These are phyloP conservation scores for Panellus pusillus DNA, from an alignment of 768 basidiomycete genomes.

Conservation along the genomic window DNA sequence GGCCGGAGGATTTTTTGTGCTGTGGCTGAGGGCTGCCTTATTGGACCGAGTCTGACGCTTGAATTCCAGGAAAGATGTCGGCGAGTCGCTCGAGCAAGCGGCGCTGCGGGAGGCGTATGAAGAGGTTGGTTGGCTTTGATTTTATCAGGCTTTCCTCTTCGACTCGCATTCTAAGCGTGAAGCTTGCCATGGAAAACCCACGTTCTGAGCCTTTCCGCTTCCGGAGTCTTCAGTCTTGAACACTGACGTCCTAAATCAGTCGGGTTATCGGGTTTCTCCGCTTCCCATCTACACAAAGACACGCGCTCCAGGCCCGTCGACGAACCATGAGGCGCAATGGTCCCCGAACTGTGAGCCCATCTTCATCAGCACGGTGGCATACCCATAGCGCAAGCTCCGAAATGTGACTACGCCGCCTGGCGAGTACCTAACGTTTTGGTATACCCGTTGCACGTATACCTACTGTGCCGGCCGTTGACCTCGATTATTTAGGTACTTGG, in stretches of 20 bases:
- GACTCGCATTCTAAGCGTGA: not conserved
- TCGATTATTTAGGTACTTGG: constrained; percentile 4
- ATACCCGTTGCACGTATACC: constrained; percentile 34
- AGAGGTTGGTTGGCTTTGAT: constrained; percentile 45
- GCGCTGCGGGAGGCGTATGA: constrained; percentile 68
- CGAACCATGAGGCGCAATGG: constrained; percentile 6
- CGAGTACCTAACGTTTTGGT: constrained; percentile 59
- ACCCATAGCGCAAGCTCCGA: constrained; percentile 1
- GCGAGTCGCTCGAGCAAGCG: constrained; percentile 59
- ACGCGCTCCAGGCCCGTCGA: constrained; percentile 41
- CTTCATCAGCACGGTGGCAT: constrained; percentile 34
- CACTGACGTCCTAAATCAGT: constrained; percentile 30
- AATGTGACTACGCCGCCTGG: constrained; percentile 32
- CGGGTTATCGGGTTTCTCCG: constrained; percentile 48
- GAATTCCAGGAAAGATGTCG: constrained; percentile 53
- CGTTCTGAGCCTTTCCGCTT: no score
- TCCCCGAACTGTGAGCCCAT: constrained; percentile 44
- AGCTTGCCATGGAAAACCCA: no score
- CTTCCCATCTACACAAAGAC: constrained; percentile 45
- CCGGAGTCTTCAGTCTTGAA: no score
- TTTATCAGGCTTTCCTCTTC: not conserved
- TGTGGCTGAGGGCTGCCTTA: no score
- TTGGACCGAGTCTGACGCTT: not conserved
- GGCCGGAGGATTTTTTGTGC: no score
- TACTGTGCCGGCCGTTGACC: not conserved